phyloP scores from a whole-genome alignment of 768 basidiomycete genomes.

The Lactarius sp. region DNA sequence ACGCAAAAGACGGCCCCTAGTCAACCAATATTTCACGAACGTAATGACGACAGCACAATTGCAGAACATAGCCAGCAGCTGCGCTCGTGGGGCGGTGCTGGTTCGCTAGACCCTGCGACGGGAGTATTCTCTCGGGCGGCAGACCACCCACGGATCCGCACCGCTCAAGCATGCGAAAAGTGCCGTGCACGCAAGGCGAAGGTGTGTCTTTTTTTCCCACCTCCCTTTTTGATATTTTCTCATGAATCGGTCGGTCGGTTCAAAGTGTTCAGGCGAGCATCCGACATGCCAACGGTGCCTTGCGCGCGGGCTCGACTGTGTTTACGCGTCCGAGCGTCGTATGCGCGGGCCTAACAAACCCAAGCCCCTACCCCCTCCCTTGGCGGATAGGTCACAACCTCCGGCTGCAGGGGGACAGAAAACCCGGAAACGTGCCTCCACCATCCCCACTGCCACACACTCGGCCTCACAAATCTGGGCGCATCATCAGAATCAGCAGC shows the following conservation, averaged over 20 bases:
- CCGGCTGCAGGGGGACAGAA: not conserved
- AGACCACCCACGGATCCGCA: conserved; percentile 61
- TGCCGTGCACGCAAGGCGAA: conserved; percentile 71
- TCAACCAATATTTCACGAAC: not conserved
- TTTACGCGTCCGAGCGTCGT: conserved; percentile 63
- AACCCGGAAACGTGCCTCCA: conserved; percentile 16
- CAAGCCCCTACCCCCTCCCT: conserved; percentile 29
- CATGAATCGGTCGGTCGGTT: not conserved
- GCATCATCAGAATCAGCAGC: not conserved
- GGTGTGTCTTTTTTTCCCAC: conserved; percentile 36
- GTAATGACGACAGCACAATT: not conserved
- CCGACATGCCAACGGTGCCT: conserved; percentile 65
- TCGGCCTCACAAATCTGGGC: not conserved
- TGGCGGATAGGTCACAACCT: not conserved
- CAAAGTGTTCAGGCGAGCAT: conserved; percentile 66
- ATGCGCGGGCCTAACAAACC: conserved; percentile 59
- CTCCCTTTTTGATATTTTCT: not conserved
- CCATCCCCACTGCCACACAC: conserved; percentile 17
- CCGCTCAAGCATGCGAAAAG: conserved; percentile 72
- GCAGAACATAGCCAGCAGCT: not conserved
- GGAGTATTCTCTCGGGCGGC: conserved; percentile 63
- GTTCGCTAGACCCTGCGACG: conserved; percentile 58
- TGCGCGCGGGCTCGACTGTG: conserved; percentile 52
- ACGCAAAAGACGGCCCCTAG: not conserved
- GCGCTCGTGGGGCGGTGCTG: conserved; percentile 33